These are phyloP conservation scores for Wickerhamia fluorescens DNA, from an alignment of 805 yeast species.

Conservation along the genomic window DNA sequence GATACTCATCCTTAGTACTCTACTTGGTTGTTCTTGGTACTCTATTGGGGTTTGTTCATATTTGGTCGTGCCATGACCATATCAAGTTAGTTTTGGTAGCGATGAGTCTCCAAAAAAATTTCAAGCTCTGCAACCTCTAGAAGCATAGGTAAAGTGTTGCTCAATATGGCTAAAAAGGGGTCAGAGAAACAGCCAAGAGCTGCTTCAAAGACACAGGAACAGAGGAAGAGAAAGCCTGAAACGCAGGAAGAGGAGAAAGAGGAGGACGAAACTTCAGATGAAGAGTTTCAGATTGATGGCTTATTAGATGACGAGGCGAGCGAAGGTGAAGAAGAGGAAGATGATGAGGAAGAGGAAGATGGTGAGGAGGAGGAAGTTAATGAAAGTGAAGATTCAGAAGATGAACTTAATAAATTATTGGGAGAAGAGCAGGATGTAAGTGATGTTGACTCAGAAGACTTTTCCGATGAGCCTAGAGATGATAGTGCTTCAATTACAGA, in stretches of 20 bases:
- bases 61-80: conserved; percentile 4
- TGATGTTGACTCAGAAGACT: conserved; percentile 38
- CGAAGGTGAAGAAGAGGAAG: conserved; percentile 11
- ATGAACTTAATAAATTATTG: conserved; percentile 54
- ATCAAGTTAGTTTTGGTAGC: conserved; percentile 1
- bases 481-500: conserved; percentile 46
- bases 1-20: too few species aligned
- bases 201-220: too few species aligned
- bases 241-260: conserved; percentile 13
- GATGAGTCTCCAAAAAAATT: conserved; percentile 3
- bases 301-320: conserved; percentile 37
- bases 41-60: not conserved
- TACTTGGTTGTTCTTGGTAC: not conserved
- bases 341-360: conserved; percentile 7
- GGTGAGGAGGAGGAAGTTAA: conserved; percentile 13
- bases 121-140: too few species aligned
- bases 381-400: conserved; percentile 41
- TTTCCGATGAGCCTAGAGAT: conserved; percentile 48
- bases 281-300: conserved; percentile 28
- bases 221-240: conserved; percentile 10
- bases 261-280: conserved; percentile 22
- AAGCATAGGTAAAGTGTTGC: too few species aligned
- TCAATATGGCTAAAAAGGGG: too few species aligned
- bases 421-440: conserved; percentile 46
- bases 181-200: too few species aligned